These are phyloP conservation scores for Eimeria praecox DNA, from an alignment of 169 alveolate genomes.

Conservation along the genomic window DNA sequence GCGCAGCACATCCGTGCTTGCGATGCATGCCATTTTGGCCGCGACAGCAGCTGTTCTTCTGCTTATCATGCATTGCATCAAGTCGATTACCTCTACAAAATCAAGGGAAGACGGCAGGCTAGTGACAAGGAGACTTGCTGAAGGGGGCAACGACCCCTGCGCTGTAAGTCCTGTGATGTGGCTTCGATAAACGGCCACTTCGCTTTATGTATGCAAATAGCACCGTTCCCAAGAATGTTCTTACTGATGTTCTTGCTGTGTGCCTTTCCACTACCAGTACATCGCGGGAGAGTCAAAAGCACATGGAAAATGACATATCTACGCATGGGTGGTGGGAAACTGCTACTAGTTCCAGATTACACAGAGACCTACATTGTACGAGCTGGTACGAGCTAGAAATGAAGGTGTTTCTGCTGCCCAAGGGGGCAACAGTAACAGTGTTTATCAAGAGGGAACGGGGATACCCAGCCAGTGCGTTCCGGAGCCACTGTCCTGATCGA, in stretches of 20 bases:
- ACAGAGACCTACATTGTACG: background rate
- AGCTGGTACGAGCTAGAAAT: background rate
- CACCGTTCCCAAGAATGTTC: background rate
- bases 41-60: background rate
- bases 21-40: background rate
- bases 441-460: background rate
- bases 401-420: background rate
- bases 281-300: background rate
- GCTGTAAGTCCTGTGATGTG: background rate
- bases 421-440: background rate
- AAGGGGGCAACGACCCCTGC: slow-evolving; percentile 6
- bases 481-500: background rate
- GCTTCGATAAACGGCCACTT: background rate
- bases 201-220: background rate
- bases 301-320: background rate
- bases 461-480: background rate
- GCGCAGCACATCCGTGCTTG: slow-evolving; percentile 15
- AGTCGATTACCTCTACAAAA: background rate
- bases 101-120: background rate
- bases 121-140: background rate
- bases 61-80: background rate
- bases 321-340: background rate
- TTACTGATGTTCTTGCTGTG: background rate
- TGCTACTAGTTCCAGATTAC: background rate
- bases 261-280: background rate